Evolutionary conservation across 2,329 filamentous ascomycete genomes (phyloP), one percentile per base, ranked within the genome.

Genomic region (Ceratocystiopsis minuta): DNA sequence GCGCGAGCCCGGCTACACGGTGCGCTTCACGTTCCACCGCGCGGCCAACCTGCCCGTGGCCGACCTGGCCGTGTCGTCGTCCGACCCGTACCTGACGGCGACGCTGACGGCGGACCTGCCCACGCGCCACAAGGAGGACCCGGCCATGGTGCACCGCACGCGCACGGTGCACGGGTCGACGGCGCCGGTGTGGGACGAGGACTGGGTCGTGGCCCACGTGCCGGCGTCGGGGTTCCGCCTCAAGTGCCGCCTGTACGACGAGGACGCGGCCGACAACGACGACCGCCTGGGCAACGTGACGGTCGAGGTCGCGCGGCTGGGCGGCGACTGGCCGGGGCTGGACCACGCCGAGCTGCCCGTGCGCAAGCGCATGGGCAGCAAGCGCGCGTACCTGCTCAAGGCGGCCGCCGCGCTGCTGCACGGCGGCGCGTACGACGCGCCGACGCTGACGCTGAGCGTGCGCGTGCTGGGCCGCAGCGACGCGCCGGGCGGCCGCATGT

Each of bases 121-220:
- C 0, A 77, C 72, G 50, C 67, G 85, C 33, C 85, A 94, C 61
- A 88, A 88, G 57, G 83, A 93, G 54, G 86, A 95, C 53, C 81
- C 86, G 0, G 68, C 75, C 17, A 62, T 94, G 31, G 66, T 66
- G 17, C 72, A 82, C 55, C 76, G 88, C 37, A 93, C 85, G 0
- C 74, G 69, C 1, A 95, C 88, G 0, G 60, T 87, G 32, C 73
- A 80, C 44, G 72, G 70, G 49, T 78, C 70, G 35, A 78, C 75
- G 1, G 72, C 87, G 51, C 87, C 88, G 0, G 66, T 64, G 38
- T 96, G 88, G 88, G 70, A 93, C 38, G 74, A 78, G 34, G 72
- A 84, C 46, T 96, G 88, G 88, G 68, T 85, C 17, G 79, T 96
- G 18, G 84, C 83, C 46, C 92, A 94, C 50, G 70, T 95, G 2